These are phyloP conservation scores for Lentithecium fluviatile DNA, from an alignment of 495 filamentous ascomycete species.

Conservation along the genomic window DNA sequence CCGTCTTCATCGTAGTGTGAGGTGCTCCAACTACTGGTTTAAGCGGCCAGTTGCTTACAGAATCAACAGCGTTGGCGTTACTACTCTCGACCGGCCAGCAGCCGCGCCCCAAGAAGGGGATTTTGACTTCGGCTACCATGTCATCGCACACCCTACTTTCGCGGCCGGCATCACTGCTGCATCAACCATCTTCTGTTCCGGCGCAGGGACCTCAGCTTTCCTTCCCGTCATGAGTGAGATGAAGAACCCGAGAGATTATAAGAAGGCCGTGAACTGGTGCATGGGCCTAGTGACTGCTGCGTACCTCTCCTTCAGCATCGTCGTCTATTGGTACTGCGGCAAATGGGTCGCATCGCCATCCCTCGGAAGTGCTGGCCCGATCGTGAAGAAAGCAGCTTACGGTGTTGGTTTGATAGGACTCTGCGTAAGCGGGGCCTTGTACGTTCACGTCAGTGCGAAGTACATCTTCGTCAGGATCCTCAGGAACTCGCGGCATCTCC, in stretches of 20 bases:
- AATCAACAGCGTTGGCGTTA: slow-evolving; percentile 53
- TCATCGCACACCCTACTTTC: slow-evolving; percentile 43
- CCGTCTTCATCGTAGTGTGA: too few species aligned
- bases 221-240: slow-evolving; percentile 79
- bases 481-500: slow-evolving; percentile 48
- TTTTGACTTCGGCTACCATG: slow-evolving; percentile 43
- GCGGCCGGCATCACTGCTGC: slow-evolving; percentile 40
- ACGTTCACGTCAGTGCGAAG: slow-evolving; percentile 50
- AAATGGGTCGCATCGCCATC: slow-evolving; percentile 63
- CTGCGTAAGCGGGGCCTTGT: slow-evolving; percentile 67
- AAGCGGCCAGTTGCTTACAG: slow-evolving; percentile 61
- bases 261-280: slow-evolving; percentile 58
- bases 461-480: slow-evolving; percentile 38
- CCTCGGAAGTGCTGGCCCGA: slow-evolving; percentile 59
- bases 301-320: slow-evolving; percentile 64
- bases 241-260: slow-evolving; percentile 59
- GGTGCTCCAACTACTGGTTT: too few species aligned
- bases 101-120: slow-evolving; percentile 45
- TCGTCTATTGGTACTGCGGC: slow-evolving; percentile 74
- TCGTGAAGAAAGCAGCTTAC: slow-evolving; percentile 71
- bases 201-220: slow-evolving; percentile 66
- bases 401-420: slow-evolving; percentile 61
- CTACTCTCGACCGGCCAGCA: slow-evolving; percentile 37
- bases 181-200: slow-evolving; percentile 11
- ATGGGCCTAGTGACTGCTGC: slow-evolving; percentile 64